These are phyloP conservation scores for Spathaspora sp. DNA, from an alignment of 1,139 yeast genomes.

Conservation along the genomic window DNA sequence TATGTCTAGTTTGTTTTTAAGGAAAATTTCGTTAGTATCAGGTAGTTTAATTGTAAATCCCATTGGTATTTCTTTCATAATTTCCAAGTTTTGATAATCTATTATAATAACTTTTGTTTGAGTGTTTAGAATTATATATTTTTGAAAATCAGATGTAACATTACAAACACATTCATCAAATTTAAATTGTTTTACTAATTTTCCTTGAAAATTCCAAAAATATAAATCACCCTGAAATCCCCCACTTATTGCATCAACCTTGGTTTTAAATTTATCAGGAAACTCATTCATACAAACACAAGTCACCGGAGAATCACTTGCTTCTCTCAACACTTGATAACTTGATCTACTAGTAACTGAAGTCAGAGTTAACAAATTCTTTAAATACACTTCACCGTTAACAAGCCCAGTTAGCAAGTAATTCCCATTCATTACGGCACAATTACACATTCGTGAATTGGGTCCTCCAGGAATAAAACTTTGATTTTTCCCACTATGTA, in stretches of 20 bases:
- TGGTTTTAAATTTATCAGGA: constrained; percentile 25
- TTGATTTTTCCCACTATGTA: constrained; percentile 42
- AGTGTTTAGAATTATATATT: constrained; percentile 25
- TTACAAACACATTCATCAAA: constrained; percentile 23
- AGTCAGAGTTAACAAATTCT: constrained; percentile 35
- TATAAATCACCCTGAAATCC: constrained; percentile 24
- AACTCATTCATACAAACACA: constrained; percentile 23
- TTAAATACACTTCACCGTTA: constrained; percentile 31
- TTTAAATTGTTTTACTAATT: constrained; percentile 13
- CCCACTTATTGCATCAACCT: constrained; percentile 29
- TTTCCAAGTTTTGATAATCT: constrained; percentile 18
- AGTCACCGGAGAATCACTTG: constrained; percentile 16
- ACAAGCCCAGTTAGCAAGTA: constrained; percentile 31
- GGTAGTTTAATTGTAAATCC: constrained; percentile 10
- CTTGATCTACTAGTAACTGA: constrained; percentile 29
- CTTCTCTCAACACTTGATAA: constrained; percentile 11
- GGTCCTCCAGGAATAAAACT: constrained; percentile 38
- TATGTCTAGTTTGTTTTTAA: constrained; percentile 28
- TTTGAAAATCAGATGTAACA: constrained; percentile 32
- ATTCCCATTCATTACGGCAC: constrained; percentile 34
- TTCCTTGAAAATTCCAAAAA: constrained; percentile 32
- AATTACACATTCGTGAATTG: constrained; percentile 18
- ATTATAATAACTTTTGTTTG: constrained; percentile 19
- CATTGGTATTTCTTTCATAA: constrained; percentile 10
- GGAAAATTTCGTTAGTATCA: constrained; percentile 5